Base-by-base conservation (phyloP, 2,329 filamentous ascomycete species). In the Incumbomyces delicatus region DNA sequence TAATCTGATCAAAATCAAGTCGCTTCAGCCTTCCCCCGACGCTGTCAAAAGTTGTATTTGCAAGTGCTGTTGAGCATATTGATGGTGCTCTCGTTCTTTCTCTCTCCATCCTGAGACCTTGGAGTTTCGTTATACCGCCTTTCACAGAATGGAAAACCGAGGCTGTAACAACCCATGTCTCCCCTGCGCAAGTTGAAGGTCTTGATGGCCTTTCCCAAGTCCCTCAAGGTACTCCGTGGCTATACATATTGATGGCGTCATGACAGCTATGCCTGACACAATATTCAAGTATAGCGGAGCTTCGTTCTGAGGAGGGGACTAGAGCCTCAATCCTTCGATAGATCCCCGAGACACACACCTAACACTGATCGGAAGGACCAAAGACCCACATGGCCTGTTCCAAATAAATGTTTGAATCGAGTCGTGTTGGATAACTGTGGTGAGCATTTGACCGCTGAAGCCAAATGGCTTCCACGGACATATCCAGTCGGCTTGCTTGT, bases 131-230 rank as follows among this genome's bases (percentile, higher is more conserved):
- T 7, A 16, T 29, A 34, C 18, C 35, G 34, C 6, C 58, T 57
- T 6, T n/a, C n/a, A 58, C 58, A 4, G 66, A 64, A 41, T 64
- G 71, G 57, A 57, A 73, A 53, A 72, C 74, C 58, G 81, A 81
- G 16, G 74, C 75, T 41, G 79, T 62, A 43, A 82, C 72, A 44
- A 78, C n/a, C 70, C 4, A 81, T 61, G 53, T 75, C 77, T 30
- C 77, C 63, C 10, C 78, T 70, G 0, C 74, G 74, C 38, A 80
- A 72, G 30, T 70, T 63, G 61, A 74, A 78, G 51, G 78, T 71
- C 58, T 78, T 75, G 58, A 82, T 73, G 13, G 81, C 80, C 60
- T 81, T 81, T 49, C 72, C 81, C 50, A 87, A 56, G 87, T 77
- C 47, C 71, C 64, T 62, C 87, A 83, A 11, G 75, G 81, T 2